phyloP scores from a whole-genome alignment of 257 asterid species.

The Lavandula angustifolia region DNA sequence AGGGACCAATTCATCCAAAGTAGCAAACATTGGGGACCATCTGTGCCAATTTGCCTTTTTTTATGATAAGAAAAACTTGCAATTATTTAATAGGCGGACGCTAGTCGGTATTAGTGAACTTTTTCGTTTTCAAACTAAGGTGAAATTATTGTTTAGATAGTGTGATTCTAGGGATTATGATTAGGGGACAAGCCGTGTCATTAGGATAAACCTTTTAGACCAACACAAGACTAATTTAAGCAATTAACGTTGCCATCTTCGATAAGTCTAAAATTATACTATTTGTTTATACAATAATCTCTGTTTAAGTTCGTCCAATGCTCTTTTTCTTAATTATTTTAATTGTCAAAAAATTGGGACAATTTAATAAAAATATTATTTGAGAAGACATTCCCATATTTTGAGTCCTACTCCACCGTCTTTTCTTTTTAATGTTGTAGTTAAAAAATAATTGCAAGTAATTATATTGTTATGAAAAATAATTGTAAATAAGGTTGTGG shows the following conservation, averaged over 20 bases:
- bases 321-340: not conserved
- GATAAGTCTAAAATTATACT: conserved; percentile 17
- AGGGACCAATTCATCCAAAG: too few species aligned
- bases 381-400: not conserved
- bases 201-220: conserved; percentile 22
- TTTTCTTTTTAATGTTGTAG: too few species aligned
- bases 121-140: not conserved
- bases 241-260: conserved; percentile 21
- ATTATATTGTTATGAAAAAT: too few species aligned
- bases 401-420: not conserved
- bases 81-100: too few species aligned
- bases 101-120: too few species aligned
- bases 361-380: not conserved
- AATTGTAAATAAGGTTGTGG: too few species aligned
- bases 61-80: too few species aligned
- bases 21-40: too few species aligned
- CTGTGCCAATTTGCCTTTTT: too few species aligned
- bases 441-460: too few species aligned
- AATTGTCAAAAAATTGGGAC: not conserved
- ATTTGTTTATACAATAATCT: conserved; percentile 7
- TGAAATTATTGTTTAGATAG: conserved; percentile 6
- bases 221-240: conserved; percentile 3
- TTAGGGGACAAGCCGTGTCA: conserved; percentile 18
- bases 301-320: conserved; percentile 6
- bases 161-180: not conserved